A percentile compares a stretch with the other conserved stretches of the same genome.
phyloP scores from a whole-genome alignment of 257 asterid species.

The Haberlea rhodopensis region DNA sequence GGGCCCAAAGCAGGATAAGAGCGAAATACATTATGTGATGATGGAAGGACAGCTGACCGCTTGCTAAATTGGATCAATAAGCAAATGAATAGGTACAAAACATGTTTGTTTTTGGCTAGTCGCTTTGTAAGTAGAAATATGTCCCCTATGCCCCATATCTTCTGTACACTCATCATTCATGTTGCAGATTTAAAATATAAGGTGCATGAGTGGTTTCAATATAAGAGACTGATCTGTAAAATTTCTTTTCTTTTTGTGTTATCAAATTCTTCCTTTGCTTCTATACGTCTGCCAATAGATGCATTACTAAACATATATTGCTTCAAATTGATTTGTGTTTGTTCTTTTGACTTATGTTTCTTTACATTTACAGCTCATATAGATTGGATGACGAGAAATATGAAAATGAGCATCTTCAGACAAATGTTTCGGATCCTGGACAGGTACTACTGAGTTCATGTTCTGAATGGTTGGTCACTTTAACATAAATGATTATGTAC shows the following conservation, averaged over 20 bases:
- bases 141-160: conserved; percentile 1
- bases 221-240: neutral
- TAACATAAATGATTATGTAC: conserved; percentile 15
- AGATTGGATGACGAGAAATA: conserved; percentile 68
- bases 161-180: neutral
- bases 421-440: conserved; percentile 58
- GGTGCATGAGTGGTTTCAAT: conserved; percentile 14
- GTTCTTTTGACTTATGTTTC: conserved; percentile 1
- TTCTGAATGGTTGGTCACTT: conserved; percentile 16
- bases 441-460: conserved; percentile 54
- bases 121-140: conserved; percentile 10
- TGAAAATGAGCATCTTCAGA: conserved; percentile 65
- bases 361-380: conserved; percentile 56
- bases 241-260: neutral
- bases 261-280: neutral
- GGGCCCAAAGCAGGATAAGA: conserved; percentile 61
- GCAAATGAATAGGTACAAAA: conserved; percentile 59
- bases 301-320: neutral
- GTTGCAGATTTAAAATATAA: conserved; percentile 15
- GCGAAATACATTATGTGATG: conserved; percentile 56
- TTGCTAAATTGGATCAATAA: conserved; percentile 81
- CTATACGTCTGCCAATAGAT: conserved; percentile 3
- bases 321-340: conserved; percentile 6
- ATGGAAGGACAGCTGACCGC: conserved; percentile 63
- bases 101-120: conserved; percentile 16